Percentiles rank a stretch among this genome's conserved stretches.
These are phyloP conservation scores for Salmacisia buchloeana DNA, from an alignment of 1,284 basidiomycete species.

Conservation along the genomic window DNA sequence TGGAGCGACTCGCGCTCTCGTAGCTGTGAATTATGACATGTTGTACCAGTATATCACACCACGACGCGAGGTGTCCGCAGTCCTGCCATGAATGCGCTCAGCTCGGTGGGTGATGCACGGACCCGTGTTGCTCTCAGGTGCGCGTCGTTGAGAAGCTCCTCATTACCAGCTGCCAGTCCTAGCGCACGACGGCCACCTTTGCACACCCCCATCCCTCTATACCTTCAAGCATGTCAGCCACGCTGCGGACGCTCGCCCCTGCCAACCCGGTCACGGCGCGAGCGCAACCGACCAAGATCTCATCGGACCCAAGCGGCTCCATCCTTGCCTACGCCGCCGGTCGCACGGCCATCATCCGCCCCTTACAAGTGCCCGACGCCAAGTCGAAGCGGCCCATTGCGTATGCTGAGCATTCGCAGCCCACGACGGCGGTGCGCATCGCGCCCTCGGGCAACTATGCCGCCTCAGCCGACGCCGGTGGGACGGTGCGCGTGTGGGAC, in stretches of 20 bases:
- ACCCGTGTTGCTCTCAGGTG: too few species aligned
- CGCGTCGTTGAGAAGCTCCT: too few species aligned
- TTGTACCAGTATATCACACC: too few species aligned
- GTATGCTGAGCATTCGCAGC: slow-evolving; percentile 76
- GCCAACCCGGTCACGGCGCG: slow-evolving; percentile 52
- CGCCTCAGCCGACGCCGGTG: slow-evolving; percentile 60
- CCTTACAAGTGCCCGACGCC: slow-evolving; percentile 48
- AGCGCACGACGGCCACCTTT: too few species aligned
- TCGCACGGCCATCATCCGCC: slow-evolving; percentile 60
- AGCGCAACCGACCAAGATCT: slow-evolving; percentile 73
- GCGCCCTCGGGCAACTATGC: slow-evolving; percentile 93
- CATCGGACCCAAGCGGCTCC: slow-evolving; percentile 65
- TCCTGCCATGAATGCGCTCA: too few species aligned
- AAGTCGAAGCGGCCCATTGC: slow-evolving; percentile 43
- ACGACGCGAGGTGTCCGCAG: too few species aligned
- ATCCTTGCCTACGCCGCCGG: slow-evolving; percentile 83
- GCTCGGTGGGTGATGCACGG: too few species aligned
- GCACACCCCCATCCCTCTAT: too few species aligned
- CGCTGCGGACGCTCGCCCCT: slow-evolving; percentile 17
- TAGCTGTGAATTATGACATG: too few species aligned
- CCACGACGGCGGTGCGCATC: slow-evolving; percentile 80
- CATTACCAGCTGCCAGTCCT: too few species aligned
- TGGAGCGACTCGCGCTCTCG: too few species aligned
- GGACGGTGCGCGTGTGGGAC: slow-evolving; percentile 77
- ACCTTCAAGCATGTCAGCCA: slow-evolving; percentile 30